These are phyloP conservation scores for Cladosporium colombiae DNA, from an alignment of 2,329 filamentous ascomycete genomes.

Conservation along the genomic window DNA sequence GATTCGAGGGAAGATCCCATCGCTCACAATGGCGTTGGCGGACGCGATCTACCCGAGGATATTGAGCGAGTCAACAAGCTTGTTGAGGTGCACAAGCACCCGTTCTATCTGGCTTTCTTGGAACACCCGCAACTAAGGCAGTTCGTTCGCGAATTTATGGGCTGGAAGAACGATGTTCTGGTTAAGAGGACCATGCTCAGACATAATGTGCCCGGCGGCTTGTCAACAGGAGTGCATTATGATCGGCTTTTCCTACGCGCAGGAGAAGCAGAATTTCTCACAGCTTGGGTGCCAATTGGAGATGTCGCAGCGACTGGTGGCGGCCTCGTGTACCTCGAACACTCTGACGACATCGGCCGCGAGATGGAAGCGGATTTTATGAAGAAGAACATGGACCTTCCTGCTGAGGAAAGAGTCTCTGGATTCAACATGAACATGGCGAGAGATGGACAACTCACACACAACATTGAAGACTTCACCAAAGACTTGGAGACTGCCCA, in stretches of 20 bases:
- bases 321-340: constrained; percentile 47
- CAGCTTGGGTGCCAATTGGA: constrained; percentile 43
- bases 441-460: constrained; percentile 31
- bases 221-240: constrained; percentile 46
- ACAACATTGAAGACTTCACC: constrained; percentile 27
- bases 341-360: constrained; percentile 39
- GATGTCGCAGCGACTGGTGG: constrained; percentile 41
- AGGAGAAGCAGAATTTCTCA: constrained; percentile 38
- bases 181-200: constrained; percentile 41
- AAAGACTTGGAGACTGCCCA: constrained; percentile 18
- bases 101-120: constrained; percentile 39
- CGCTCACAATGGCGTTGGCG: constrained; percentile 30
- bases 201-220: constrained; percentile 42
- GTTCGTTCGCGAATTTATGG: constrained; percentile 42
- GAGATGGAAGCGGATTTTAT: constrained; percentile 45
- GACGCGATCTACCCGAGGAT: constrained; percentile 34
- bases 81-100: constrained; percentile 37
- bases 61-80: constrained; percentile 33
- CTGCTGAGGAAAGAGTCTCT: constrained; percentile 38
- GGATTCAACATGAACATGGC: constrained; percentile 44
- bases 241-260: constrained; percentile 45
- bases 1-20: constrained; percentile 39
- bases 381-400: constrained; percentile 31
- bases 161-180: constrained; percentile 41
- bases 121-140: constrained; percentile 38